These are phyloP conservation scores for Hansenula anomala DNA, from an alignment of 1,139 yeast species.

Conservation along the genomic window DNA sequence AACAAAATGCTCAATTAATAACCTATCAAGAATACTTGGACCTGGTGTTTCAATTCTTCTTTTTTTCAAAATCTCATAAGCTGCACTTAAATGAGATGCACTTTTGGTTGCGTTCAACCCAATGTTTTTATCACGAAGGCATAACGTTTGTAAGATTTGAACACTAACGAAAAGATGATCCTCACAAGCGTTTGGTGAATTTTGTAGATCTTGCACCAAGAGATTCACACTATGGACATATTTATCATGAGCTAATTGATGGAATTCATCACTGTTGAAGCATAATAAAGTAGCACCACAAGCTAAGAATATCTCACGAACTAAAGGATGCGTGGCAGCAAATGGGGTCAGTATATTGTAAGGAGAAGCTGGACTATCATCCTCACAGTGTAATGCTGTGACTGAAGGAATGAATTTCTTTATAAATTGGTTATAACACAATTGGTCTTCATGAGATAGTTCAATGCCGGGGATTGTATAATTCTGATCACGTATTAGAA, in stretches of 20 bases:
- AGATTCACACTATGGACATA: conserved; percentile 21
- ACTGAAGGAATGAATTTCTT: conserved; percentile 24
- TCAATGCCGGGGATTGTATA: conserved; percentile 14
- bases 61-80: conserved; percentile 22
- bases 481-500: not conserved
- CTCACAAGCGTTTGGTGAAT: conserved; percentile 16
- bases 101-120: conserved; percentile 23
- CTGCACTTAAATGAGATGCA: conserved; percentile 26
- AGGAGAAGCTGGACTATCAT: conserved; percentile 18
- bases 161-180: conserved; percentile 27
- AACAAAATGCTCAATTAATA: conserved; percentile 26
- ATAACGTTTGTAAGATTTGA: conserved; percentile 23
- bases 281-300: conserved; percentile 28
- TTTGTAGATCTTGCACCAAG: conserved; percentile 14
- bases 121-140: conserved; percentile 26
- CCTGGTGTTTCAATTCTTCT: conserved; percentile 5
- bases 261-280: conserved; percentile 15
- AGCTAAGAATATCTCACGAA: conserved; percentile 24
- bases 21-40: conserved; percentile 22
- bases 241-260: conserved; percentile 20
- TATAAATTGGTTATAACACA: conserved; percentile 24
- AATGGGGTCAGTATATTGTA: conserved; percentile 17
- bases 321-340: conserved; percentile 18
- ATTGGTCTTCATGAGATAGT: conserved; percentile 12
- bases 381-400: conserved; percentile 23